Base-by-base conservation (phyloP, 2,329 filamentous ascomycete species). In the Stachybotrys chlorohalonatus region DNA sequence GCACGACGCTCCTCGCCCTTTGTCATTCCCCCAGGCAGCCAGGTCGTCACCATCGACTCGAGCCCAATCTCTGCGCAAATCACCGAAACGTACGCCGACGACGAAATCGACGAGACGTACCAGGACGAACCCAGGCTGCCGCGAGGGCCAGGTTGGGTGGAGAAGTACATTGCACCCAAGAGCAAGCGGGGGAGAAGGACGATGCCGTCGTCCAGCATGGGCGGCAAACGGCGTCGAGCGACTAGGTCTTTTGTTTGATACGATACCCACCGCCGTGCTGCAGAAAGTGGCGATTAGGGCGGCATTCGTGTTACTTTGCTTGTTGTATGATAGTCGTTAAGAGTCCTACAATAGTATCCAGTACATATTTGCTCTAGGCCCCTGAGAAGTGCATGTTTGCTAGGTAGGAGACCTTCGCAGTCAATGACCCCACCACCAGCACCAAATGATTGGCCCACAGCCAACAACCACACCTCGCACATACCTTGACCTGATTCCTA, bases 1-100 rank as follows among this genome's bases (percentile, higher is more conserved):
- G 59, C 51, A 17, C 61, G 59, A 49, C 54, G 49, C 49, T 53
- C 56, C 11, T 61, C 64, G 6, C 58, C 59, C 0, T 70, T 65
- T 52, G 49, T 54, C 17, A 48, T 65, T 31, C 68, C 64, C 7
- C 59, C 62, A n/a, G 66, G 64, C 6, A 69, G 62, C 30, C 66
- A 71, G 55, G 62, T 68, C 36, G 64, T 72, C 30, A 56, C 63
- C 15, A 31, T 71, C 47, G 64, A 62, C 45, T 70, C 68, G 7
- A 67, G 63, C 52, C 58, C 65, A 3, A 47, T 52, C 42, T 59
- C 60, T 17, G 54, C 55, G 31, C 56, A 58, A 16, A 60, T 58
- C 52, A 49, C 49, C 15, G 61, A 63, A 48, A 47, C 62, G 46
- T 61, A 62, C 42, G 59, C 59, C 1, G 55, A 63, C 11, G 56